These are phyloP conservation scores for Dunaliella primolecta DNA, from an alignment of 139 green algal genomes.

Conservation along the genomic window DNA sequence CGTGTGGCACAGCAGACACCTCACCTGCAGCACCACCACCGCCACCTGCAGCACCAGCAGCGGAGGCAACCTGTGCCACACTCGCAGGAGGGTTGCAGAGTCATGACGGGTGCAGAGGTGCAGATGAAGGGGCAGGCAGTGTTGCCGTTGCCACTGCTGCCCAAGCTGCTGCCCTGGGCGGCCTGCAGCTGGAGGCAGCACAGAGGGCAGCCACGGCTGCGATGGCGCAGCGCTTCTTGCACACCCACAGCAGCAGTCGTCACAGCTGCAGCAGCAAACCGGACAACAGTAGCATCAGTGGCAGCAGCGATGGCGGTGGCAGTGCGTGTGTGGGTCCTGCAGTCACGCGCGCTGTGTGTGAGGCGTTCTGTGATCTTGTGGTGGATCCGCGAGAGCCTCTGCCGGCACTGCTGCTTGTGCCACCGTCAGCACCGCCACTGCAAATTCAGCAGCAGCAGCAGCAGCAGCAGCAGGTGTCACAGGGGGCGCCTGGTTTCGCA, in stretches of 20 bases:
- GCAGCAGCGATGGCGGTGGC: not conserved
- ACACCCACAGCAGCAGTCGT: not conserved
- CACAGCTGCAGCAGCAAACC: not conserved
- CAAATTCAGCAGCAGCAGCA: not conserved
- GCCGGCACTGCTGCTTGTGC: conserved; percentile 8
- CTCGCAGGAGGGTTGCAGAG: too few species aligned
- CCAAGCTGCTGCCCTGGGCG: not conserved
- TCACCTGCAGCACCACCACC: too few species aligned
- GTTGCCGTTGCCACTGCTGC: not conserved
- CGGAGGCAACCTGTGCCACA: too few species aligned
- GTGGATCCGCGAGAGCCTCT: conserved; percentile 15
- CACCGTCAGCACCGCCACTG: not conserved
- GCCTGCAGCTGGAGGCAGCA: not conserved
- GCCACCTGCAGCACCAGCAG: too few species aligned
- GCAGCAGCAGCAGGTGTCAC: not conserved
- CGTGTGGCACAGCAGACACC: too few species aligned
- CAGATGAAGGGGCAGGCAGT: not conserved
- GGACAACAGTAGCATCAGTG: not conserved
- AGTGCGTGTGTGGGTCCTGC: not conserved
- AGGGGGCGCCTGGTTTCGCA: not conserved
- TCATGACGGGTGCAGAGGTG: not conserved
- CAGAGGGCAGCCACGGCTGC: not conserved
- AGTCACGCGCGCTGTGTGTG: conserved; percentile 2
- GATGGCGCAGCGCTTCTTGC: not conserved
- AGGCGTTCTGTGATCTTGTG: conserved; percentile 6